Base-by-base conservation (phyloP, 192 early-diverging fungal genomes). In the Funneliformis mosseae region DNA sequence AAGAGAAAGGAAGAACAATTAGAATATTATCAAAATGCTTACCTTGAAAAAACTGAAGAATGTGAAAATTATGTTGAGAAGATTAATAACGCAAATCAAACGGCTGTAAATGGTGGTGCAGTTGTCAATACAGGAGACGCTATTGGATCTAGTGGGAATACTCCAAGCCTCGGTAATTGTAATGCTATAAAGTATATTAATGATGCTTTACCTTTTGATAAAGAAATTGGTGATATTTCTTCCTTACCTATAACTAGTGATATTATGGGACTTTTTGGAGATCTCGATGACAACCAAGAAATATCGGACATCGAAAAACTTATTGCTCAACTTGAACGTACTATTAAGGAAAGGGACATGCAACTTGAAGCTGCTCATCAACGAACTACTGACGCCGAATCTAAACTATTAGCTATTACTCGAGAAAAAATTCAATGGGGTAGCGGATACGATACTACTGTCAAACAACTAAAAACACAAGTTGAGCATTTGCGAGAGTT, bases 1-100 rank as follows among this genome's bases (percentile, higher is more conserved):
- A 78, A 78, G 50, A 42, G 64, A 78, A 78, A 55, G 46, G 77
- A 78, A 68, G 64, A 78, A 78, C 64, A 66, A 55, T 68, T 69
- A 68, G 77, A 78, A 78, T 78, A 78, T 78, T 78, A 78, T 68
- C 77, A 78, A 55, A 78, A 78, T 68, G 63, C 25, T 25, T 78
- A 78, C 27, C 77, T 78, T 67, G 42, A 33, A 64, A 78, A 78
- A 50, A n/a, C 64, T 28, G 77, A 78, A 33, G 77, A 78, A 78
- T 68, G 46, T 39, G 77, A 78, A 16, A 7, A 78, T 48, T 66
- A 38, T 21, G 23, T 68, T 68, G 64, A 78, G 33, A 45, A 62
- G 33, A 39, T 38, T 21, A 33, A 45, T 12, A 33, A 27, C 5
- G 75, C 39, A 7, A 42, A 42, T 25, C n/a, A 43, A 46, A 23